Evolutionary conservation across 2,329 filamentous ascomycete species (phyloP).

Genomic region (Ophiostoma ips): DNA sequence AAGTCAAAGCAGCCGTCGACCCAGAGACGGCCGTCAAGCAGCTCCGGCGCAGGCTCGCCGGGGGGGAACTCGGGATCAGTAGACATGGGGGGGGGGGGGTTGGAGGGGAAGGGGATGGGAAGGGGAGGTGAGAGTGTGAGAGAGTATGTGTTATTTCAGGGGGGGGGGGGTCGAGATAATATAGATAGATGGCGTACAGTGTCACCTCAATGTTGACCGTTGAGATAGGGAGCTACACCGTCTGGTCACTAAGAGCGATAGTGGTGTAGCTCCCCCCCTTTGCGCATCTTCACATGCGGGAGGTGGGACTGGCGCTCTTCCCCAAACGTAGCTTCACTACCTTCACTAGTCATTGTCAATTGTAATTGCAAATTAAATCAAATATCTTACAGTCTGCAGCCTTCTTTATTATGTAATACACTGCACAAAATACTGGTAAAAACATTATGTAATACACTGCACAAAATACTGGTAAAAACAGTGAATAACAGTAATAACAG

Average conservation of each 20-base stretch:
- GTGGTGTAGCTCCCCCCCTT: not conserved
- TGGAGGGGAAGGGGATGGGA: not conserved
- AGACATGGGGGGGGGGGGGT: constrained; percentile 4
- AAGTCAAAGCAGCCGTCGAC: constrained; percentile 99
- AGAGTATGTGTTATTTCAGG: no score
- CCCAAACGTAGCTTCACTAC: not conserved
- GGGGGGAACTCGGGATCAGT: constrained; percentile 18
- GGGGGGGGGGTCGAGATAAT: no score
- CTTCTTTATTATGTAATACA: not conserved
- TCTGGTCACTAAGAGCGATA: no score
- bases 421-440: not conserved
- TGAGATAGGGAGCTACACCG: no score
- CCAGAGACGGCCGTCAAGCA: constrained; percentile 70
- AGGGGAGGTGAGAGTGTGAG: not conserved
- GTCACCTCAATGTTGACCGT: no score
- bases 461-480: not conserved
- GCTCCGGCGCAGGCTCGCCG: constrained; percentile 37
- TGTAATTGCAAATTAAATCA: no score
- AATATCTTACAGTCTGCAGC: no score
- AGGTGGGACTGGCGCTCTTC: not conserved
- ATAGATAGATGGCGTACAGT: no score
- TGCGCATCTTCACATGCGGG: not conserved
- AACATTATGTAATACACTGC: not conserved
- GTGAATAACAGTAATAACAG: not conserved
- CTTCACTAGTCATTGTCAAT: no score